Conservation (phyloP, 164 flowering plant genomes). For the Sextonia rubra region DNA sequence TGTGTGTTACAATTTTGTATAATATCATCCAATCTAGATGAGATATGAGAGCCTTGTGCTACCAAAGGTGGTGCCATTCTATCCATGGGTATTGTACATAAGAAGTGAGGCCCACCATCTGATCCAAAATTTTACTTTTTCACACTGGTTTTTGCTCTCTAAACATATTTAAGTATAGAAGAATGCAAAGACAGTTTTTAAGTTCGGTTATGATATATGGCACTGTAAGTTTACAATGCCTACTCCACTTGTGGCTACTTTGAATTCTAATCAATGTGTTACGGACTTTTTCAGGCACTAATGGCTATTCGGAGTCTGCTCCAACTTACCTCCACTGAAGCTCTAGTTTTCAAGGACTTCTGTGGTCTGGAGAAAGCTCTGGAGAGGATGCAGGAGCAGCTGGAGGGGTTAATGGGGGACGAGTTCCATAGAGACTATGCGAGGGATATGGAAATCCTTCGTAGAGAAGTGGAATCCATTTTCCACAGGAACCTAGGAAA, state of each 20-base stretch:
- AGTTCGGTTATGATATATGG: not conserved
- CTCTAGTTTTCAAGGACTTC: slow-evolving; percentile 48
- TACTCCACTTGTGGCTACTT: not conserved
- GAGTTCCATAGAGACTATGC: slow-evolving; percentile 53
- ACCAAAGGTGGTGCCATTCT: not conserved
- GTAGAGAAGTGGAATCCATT: slow-evolving; percentile 60
- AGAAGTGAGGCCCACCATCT: not conserved
- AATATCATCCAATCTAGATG: not conserved
- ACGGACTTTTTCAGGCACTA: slow-evolving; percentile 50
- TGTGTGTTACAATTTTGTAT: not conserved
- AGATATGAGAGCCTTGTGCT: not conserved
- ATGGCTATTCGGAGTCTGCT: slow-evolving; percentile 63
- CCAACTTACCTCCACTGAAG: slow-evolving; percentile 52
- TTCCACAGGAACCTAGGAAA: slow-evolving; percentile 52
- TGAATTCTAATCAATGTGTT: not conserved
- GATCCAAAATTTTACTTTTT: not conserved
- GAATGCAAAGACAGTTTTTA: too few species aligned
- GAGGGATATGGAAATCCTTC: slow-evolving; percentile 60
- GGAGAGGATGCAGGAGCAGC: slow-evolving; percentile 50
- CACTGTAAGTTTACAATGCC: not conserved
- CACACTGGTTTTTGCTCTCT: too few species aligned
- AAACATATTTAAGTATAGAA: not conserved
- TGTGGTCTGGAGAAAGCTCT: slow-evolving; percentile 62
- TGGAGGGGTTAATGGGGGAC: slow-evolving; percentile 47
- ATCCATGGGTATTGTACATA: not conserved